These are phyloP conservation scores for Cadophora sp. DNA, from an alignment of 2,329 filamentous ascomycete species.

Conservation along the genomic window DNA sequence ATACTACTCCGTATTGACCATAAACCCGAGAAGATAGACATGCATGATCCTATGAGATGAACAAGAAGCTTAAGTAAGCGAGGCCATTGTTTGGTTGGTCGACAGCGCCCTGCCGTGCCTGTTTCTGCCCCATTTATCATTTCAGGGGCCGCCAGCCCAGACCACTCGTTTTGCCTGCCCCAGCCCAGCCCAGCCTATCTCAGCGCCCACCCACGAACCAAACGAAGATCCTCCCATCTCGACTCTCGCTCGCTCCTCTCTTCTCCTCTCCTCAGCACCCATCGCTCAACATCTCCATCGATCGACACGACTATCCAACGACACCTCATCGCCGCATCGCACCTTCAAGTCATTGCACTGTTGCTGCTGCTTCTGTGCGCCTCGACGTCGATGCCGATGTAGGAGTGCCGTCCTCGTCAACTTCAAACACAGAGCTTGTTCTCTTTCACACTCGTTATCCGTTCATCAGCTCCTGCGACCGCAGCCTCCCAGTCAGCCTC, in stretches of 20 bases:
- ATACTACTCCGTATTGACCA: too few relatives aligned
- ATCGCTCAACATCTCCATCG: background rate
- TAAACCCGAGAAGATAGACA: too few relatives aligned
- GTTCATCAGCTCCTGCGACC: conserved; percentile 28
- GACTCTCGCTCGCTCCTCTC: background rate
- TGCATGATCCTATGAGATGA: background rate
- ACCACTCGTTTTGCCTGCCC: background rate
- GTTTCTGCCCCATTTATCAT: background rate
- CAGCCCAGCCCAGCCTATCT: background rate
- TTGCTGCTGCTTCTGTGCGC: conserved; percentile 12
- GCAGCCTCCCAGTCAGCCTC: conserved; percentile 9
- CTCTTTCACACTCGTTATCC: conserved; percentile 39
- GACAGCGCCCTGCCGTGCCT: background rate
- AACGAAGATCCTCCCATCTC: conserved; percentile 5
- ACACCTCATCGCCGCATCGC: background rate
- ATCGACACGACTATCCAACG: background rate
- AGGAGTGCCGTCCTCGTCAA: conserved; percentile 15
- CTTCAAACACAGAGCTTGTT: conserved; percentile 34
- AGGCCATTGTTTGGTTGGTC: background rate
- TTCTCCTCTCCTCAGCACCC: background rate
- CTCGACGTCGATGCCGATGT: conserved; percentile 29
- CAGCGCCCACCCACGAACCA: background rate
- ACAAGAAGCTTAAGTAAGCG: background rate
- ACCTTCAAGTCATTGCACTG: background rate
- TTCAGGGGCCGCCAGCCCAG: conserved; percentile 1